Evolutionary conservation across 805 yeast genomes (phyloP).

Genomic region (Suhomyces faveliae): DNA sequence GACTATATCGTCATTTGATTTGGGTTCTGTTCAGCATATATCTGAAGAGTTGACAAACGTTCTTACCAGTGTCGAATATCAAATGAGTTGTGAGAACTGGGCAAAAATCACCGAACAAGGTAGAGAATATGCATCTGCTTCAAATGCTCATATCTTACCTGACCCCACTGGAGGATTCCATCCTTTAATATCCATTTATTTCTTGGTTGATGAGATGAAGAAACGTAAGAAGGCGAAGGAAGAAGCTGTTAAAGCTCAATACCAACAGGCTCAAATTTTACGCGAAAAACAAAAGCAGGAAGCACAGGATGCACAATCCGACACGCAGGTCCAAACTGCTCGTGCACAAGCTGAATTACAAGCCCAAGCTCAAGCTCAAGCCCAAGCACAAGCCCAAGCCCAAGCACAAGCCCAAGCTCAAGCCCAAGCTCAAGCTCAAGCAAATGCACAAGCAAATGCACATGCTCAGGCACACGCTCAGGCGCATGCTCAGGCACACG

Average conservation of each 20-base stretch:
- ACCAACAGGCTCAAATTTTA: slow-evolving; percentile 19
- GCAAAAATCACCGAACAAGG: slow-evolving; percentile 42
- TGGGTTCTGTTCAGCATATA: slow-evolving; percentile 66
- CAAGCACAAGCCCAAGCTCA: slow-evolving; percentile 4
- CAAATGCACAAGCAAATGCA: background rate
- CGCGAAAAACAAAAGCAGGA: slow-evolving; percentile 10
- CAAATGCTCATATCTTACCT: slow-evolving; percentile 37
- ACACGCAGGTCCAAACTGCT: slow-evolving; percentile 6
- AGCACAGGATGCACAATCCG: slow-evolving; percentile 5
- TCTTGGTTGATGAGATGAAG: slow-evolving; percentile 79
- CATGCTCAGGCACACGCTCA: background rate
- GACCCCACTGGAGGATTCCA: slow-evolving; percentile 88
- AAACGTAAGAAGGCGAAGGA: slow-evolving; percentile 66
- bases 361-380: slow-evolving; percentile 5
- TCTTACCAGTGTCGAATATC: slow-evolving; percentile 65
- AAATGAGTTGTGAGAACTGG: slow-evolving; percentile 63
- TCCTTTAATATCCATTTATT: slow-evolving; percentile 85
- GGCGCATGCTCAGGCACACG: background rate
- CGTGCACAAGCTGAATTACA: slow-evolving; percentile 6
- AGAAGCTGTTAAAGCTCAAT: slow-evolving; percentile 36
- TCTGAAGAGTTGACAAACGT: slow-evolving; percentile 54
- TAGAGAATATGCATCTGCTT: slow-evolving; percentile 34
- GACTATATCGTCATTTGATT: slow-evolving; percentile 75
- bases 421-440: slow-evolving; percentile 6
- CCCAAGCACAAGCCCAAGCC: slow-evolving; percentile 8